phyloP scores from a whole-genome alignment of 2,329 filamentous ascomycete species.

The Thelonectria blattea region DNA sequence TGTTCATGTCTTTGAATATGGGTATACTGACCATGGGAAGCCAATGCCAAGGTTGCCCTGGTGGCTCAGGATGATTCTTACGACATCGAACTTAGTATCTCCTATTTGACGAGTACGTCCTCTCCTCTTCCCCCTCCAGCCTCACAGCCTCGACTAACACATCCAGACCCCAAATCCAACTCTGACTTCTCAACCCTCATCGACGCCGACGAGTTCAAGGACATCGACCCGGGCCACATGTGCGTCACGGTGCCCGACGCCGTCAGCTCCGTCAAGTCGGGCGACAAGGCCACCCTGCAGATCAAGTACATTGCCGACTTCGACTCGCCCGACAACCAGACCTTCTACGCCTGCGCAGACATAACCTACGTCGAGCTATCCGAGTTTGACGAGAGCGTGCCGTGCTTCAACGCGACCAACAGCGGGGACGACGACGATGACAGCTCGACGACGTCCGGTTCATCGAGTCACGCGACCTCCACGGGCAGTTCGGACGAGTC shows the following conservation, averaged over 20 bases:
- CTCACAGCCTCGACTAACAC: neutral
- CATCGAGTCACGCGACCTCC: constrained; percentile 19
- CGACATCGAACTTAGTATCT: constrained; percentile 59
- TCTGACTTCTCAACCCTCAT: constrained; percentile 50
- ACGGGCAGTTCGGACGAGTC: constrained; percentile 19
- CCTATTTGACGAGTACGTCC: constrained; percentile 54
- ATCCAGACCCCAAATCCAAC: constrained; percentile 45
- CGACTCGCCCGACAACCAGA: constrained; percentile 48
- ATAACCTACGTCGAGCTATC: constrained; percentile 49
- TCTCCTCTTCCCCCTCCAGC: neutral
- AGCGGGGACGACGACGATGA: constrained; percentile 31
- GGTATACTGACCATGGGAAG: constrained; percentile 40
- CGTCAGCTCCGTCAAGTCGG: constrained; percentile 44
- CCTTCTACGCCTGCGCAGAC: constrained; percentile 57
- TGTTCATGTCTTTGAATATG: neutral
- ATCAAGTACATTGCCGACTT: constrained; percentile 54
- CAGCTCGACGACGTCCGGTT: constrained; percentile 3
- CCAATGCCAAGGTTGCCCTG: constrained; percentile 59
- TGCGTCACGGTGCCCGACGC: constrained; percentile 49
- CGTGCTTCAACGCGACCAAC: constrained; percentile 52
- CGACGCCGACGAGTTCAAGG: constrained; percentile 42
- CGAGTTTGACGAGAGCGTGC: constrained; percentile 42
- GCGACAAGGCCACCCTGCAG: constrained; percentile 55
- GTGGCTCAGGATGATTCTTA: constrained; percentile 63
- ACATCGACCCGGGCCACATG: constrained; percentile 52